These are phyloP conservation scores for Diaporthe citrichinensis DNA, from an alignment of 2,329 filamentous ascomycete genomes.

Conservation along the genomic window DNA sequence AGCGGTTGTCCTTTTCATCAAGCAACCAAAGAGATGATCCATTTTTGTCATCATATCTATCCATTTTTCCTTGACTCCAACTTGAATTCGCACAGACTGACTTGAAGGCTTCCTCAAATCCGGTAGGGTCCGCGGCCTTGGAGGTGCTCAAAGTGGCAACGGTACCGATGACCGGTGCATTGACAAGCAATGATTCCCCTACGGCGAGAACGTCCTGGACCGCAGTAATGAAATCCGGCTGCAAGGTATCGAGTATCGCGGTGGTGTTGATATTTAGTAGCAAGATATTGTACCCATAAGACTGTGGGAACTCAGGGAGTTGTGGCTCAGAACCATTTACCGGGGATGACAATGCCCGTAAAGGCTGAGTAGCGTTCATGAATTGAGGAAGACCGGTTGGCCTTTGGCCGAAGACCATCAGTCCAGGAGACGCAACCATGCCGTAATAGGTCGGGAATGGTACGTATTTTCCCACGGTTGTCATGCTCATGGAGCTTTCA, in stretches of 20 bases:
- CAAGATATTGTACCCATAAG: neutral
- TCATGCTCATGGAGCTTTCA: neutral
- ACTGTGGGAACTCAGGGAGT: neutral
- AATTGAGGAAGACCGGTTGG: neutral
- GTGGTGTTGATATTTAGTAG: neutral
- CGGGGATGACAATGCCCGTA: neutral
- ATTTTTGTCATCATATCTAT: neutral
- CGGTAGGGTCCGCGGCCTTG: neutral
- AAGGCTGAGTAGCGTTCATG: neutral
- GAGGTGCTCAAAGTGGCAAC: neutral
- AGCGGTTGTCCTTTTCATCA: neutral
- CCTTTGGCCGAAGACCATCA: neutral
- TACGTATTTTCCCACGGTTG: neutral
- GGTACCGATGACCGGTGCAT: neutral
- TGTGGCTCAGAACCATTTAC: neutral
- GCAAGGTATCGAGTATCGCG: neutral
- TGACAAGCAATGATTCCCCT: neutral
- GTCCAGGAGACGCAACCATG: neutral
- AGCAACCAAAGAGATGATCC: neutral
- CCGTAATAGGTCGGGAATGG: neutral
- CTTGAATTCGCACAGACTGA: neutral
- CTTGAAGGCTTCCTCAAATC: neutral
- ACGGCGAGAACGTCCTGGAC: neutral
- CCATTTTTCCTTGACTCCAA: neutral
- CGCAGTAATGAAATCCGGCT: neutral